phyloP scores from a whole-genome alignment of 2,329 filamentous ascomycete genomes.

The Colletotrichum agaves region DNA sequence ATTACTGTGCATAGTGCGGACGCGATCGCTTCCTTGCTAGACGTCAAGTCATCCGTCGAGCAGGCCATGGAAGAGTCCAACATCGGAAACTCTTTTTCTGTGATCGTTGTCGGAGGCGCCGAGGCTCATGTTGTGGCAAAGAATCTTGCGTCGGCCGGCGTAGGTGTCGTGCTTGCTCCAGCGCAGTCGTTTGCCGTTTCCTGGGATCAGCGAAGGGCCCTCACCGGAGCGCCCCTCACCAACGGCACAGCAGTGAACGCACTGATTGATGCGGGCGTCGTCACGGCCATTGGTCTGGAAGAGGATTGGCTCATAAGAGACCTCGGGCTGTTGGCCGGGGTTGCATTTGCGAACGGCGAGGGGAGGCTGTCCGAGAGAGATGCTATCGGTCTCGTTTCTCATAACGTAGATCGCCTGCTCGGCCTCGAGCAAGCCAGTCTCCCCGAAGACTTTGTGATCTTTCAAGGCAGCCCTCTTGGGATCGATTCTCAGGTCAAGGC shows the following conservation, averaged over 20 bases:
- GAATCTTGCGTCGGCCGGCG: slow-evolving; percentile 65
- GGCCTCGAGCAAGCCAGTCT: slow-evolving; percentile 51
- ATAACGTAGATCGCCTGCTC: slow-evolving; percentile 67
- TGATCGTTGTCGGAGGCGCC: slow-evolving; percentile 70
- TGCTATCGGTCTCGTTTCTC: slow-evolving; percentile 66
- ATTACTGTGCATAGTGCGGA: slow-evolving; percentile 72
- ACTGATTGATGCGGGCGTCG: slow-evolving; percentile 68
- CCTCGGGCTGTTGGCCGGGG: slow-evolving; percentile 68
- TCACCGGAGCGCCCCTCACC: slow-evolving; percentile 73
- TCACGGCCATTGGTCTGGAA: slow-evolving; percentile 65
- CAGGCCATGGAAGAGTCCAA: slow-evolving; percentile 42
- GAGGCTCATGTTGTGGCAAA: slow-evolving; percentile 69
- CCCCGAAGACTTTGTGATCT: slow-evolving; percentile 66
- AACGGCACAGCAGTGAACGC: slow-evolving; percentile 70
- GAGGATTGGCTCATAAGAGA: slow-evolving; percentile 73
- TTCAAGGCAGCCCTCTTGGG: slow-evolving; percentile 72
- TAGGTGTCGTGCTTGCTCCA: slow-evolving; percentile 70
- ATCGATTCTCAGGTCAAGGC: slow-evolving; percentile 66
- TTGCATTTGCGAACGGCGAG: slow-evolving; percentile 66
- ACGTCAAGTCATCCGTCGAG: slow-evolving; percentile 68
- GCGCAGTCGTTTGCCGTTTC: slow-evolving; percentile 62
- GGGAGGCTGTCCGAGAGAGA: slow-evolving; percentile 63
- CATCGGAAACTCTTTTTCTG: slow-evolving; percentile 48
- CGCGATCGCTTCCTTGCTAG: slow-evolving; percentile 67
- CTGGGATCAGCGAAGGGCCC: slow-evolving; percentile 71